Conservation (phyloP, 2,329 filamentous ascomycete species). For the Arthrobotrys sphaeroides region DNA sequence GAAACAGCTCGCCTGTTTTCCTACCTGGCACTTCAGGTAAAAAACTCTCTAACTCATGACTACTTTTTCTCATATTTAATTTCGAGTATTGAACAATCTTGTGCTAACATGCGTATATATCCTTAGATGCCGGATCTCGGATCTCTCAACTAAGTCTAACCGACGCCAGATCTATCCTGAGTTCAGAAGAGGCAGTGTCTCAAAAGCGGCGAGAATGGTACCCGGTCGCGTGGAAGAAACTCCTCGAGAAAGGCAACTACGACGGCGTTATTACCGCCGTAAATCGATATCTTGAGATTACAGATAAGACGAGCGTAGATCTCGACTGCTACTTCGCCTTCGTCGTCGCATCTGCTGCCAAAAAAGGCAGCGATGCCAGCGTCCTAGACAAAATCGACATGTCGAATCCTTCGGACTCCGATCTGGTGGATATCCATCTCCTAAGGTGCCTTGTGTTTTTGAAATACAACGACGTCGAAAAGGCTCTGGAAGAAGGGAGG, state of each 20-base stretch:
- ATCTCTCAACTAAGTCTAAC: constrained; percentile 3
- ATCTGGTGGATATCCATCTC: constrained; percentile 33
- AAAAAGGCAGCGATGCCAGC: constrained; percentile 5
- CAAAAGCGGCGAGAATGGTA: constrained; percentile 48
- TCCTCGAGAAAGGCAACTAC: constrained; percentile 39
- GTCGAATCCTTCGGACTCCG: constrained; percentile 31
- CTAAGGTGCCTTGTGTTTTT: constrained; percentile 25
- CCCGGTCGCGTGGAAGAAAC: constrained; percentile 32
- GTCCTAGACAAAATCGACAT: constrained; percentile 37
- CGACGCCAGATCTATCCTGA: not conserved
- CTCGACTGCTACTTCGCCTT: constrained; percentile 40
- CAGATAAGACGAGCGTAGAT: constrained; percentile 24
- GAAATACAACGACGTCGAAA: constrained; percentile 34
- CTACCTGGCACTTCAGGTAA: not conserved
- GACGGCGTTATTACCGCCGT: constrained; percentile 29
- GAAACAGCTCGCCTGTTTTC: constrained; percentile 34
- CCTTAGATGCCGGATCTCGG: not conserved
- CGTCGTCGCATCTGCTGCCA: constrained; percentile 1
- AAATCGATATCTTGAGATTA: constrained; percentile 34
- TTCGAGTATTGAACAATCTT: too few species aligned
- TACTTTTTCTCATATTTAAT: not conserved
- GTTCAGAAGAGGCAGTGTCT: constrained; percentile 31
- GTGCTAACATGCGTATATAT: too few species aligned
- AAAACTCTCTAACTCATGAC: too few species aligned
- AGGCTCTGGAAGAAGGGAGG: constrained; percentile 25